Percentiles rank a stretch among this genome's conserved stretches.
phyloP scores from a whole-genome alignment of 1,139 yeast species.

The Candida albicans region DNA sequence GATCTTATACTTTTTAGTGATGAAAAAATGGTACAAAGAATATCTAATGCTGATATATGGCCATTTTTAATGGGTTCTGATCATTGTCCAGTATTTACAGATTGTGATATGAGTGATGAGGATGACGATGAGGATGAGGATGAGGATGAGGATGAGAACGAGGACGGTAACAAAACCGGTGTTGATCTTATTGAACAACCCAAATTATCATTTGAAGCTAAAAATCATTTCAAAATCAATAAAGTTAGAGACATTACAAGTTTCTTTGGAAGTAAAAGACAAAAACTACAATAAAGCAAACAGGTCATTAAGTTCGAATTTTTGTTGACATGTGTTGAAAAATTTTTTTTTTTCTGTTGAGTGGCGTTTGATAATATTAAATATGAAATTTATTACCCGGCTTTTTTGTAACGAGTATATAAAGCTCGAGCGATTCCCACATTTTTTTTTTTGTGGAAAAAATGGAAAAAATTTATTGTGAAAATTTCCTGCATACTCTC shows the following conservation, averaged over 20 bases:
- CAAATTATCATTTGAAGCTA: slow-evolving; percentile 57
- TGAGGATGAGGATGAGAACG: slow-evolving; percentile 6
- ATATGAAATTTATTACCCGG: slow-evolving; percentile 3
- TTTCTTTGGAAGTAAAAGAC: slow-evolving; percentile 36
- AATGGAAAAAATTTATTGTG: not conserved
- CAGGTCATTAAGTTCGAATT: not conserved
- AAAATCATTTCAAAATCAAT: slow-evolving; percentile 46
- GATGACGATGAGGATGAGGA: slow-evolving; percentile 6
- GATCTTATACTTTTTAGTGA: slow-evolving; percentile 54
- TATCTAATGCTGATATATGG: slow-evolving; percentile 61
- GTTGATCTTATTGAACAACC: slow-evolving; percentile 1
- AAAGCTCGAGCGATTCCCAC: slow-evolving; percentile 3
- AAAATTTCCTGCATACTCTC: not conserved
- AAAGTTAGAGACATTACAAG: slow-evolving; percentile 53
- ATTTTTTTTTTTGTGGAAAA: not conserved
- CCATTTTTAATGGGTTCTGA: slow-evolving; percentile 81
- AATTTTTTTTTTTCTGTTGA: not conserved
- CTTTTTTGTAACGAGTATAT: slow-evolving; percentile 1
- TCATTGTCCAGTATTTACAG: slow-evolving; percentile 89
- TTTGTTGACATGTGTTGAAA: not conserved
- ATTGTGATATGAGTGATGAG: slow-evolving; percentile 38
- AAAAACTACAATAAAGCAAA: not conserved
- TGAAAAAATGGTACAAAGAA: slow-evolving; percentile 14
- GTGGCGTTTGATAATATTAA: not conserved
- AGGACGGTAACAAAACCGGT: not conserved